Evolutionary conservation across 2,329 filamentous ascomycete genomes (phyloP).

Genomic region (Xylariaceae sp.): DNA sequence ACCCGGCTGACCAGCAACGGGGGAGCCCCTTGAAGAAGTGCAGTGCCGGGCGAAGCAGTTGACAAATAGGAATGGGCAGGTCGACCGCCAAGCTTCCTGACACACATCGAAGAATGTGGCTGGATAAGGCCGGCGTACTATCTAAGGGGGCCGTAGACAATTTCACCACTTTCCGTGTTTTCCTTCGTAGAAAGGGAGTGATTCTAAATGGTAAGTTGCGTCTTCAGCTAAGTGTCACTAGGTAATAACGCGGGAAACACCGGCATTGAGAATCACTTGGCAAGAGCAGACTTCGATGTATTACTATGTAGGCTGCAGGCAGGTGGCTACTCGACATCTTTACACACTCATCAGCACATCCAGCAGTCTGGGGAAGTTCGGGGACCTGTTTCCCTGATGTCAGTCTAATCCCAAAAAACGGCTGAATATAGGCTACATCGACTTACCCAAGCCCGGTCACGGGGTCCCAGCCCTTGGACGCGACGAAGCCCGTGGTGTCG

Average conservation of each 20-base stretch:
- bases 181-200: no score
- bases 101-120: no score
- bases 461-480: conserved; percentile 33
- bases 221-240: neutral
- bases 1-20: no score
- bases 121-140: no score
- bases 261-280: neutral
- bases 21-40: no score
- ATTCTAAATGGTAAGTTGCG: no score
- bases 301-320: neutral
- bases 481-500: conserved; percentile 33
- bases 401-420: neutral
- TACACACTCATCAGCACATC: conserved; percentile 7
- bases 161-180: no score
- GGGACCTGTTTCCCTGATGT: conserved; percentile 2
- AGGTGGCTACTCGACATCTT: neutral
- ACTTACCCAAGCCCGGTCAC: conserved; percentile 28
- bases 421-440: neutral
- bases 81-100: no score
- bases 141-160: no score
- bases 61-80: no score
- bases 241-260: neutral
- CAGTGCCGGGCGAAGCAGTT: no score
- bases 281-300: neutral
- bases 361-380: conserved; percentile 11